A percentile compares a stretch with the other conserved stretches of the same genome.
phyloP scores from a whole-genome alignment of 257 asterid genomes.

The Linaria vulgaris region DNA sequence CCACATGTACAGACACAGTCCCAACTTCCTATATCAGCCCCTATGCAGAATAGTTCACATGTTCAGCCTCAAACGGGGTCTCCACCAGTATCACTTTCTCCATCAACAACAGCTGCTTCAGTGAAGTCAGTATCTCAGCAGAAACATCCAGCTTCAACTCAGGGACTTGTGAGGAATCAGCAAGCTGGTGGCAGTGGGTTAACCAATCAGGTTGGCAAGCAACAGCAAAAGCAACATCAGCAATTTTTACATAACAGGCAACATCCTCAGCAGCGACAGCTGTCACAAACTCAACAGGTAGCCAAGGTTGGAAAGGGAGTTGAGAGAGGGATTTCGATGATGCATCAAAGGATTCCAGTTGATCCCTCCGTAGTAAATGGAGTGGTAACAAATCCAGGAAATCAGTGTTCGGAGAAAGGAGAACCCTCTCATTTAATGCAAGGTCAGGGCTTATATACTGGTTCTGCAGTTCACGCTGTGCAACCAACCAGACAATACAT shows the following conservation, averaged over 20 bases:
- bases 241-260: constrained; percentile 49
- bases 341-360: constrained; percentile 40
- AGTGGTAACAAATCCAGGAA: constrained; percentile 37
- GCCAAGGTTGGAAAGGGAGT: constrained; percentile 66
- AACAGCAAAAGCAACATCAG: constrained; percentile 46
- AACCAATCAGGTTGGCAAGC: constrained; percentile 52
- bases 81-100: constrained; percentile 49
- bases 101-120: constrained; percentile 49
- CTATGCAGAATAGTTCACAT: constrained; percentile 57
- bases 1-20: constrained; percentile 64
- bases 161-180: constrained; percentile 53
- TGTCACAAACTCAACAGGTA: constrained; percentile 58
- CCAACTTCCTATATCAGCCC: constrained; percentile 64
- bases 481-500: constrained; percentile 46
- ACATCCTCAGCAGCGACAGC: constrained; percentile 64
- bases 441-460: constrained; percentile 50
- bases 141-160: constrained; percentile 57
- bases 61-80: constrained; percentile 50
- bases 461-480: constrained; percentile 38
- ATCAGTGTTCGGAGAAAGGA: constrained; percentile 22
- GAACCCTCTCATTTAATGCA: constrained; percentile 51
- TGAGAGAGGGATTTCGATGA: constrained; percentile 59
- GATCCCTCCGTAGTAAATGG: constrained; percentile 41
- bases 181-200: constrained; percentile 53
- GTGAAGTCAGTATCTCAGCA: constrained; percentile 58